Percentiles rank a stretch among this genome's conserved stretches.
These are phyloP conservation scores for Wickerhamiella pararugosa DNA, from an alignment of 1,139 yeast species.

Conservation along the genomic window DNA sequence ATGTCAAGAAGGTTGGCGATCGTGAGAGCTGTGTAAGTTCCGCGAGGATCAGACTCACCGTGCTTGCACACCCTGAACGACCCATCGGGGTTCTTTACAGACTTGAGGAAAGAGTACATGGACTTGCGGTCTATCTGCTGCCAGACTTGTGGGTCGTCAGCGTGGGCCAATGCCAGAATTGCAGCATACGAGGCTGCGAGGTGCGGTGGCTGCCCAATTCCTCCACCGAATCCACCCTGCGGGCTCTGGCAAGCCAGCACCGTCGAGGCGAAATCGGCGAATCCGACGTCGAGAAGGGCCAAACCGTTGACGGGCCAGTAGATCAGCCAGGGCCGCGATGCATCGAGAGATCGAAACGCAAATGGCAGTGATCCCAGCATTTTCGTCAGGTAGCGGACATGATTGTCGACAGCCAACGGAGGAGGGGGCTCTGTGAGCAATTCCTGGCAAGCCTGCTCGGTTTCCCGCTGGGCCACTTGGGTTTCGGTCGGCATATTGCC, in stretches of 20 bases:
- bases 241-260: constrained; percentile 22
- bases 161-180: constrained; percentile 42
- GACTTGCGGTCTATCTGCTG: constrained; percentile 29
- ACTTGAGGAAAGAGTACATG: constrained; percentile 50
- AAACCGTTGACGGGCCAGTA: constrained; percentile 68
- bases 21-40: constrained; percentile 76
- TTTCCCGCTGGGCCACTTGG: constrained; percentile 26
- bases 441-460: constrained; percentile 26
- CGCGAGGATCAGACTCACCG: constrained; percentile 80
- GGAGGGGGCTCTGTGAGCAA: constrained; percentile 10
- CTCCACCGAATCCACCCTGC: constrained; percentile 62
- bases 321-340: constrained; percentile 81
- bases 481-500: too few species aligned
- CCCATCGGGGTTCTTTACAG: constrained; percentile 54
- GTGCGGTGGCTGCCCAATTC: constrained; percentile 66
- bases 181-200: constrained; percentile 78
- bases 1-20: constrained; percentile 54
- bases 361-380: constrained; percentile 38
- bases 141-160: constrained; percentile 36
- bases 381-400: constrained; percentile 27
- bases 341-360: constrained; percentile 44
- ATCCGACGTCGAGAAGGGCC: constrained; percentile 21
- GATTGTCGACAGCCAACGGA: constrained; percentile 24
- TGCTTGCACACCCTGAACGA: constrained; percentile 56
- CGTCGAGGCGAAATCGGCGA: constrained; percentile 19